phyloP scores from a whole-genome alignment of 2,329 filamentous ascomycete genomes.

The Alternaria ethzedia region DNA sequence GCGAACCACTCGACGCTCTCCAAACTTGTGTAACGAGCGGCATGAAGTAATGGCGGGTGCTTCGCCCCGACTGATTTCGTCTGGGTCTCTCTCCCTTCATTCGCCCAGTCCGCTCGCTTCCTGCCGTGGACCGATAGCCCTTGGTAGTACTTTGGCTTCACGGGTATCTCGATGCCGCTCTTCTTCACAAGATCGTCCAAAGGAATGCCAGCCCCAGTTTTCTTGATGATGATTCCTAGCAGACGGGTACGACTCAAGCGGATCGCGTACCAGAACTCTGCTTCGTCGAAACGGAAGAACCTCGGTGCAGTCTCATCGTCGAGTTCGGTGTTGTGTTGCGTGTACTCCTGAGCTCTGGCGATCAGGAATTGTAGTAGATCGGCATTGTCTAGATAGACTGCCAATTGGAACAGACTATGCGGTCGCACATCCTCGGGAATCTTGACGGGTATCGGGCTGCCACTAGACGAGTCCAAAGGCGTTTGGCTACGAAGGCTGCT shows the following conservation, averaged over 20 bases:
- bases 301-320: background rate
- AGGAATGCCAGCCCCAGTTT: conserved; percentile 72
- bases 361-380: conserved; percentile 26
- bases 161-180: conserved; percentile 66
- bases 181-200: conserved; percentile 70
- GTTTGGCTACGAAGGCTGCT: background rate
- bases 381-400: conserved; percentile 33
- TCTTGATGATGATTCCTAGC: conserved; percentile 69
- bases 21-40: conserved; percentile 64
- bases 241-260: conserved; percentile 59
- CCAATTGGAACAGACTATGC: conserved; percentile 37
- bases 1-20: conserved; percentile 78
- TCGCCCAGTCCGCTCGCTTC: conserved; percentile 75
- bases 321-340: conserved; percentile 11
- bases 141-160: conserved; percentile 76
- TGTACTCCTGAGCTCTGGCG: conserved; percentile 20
- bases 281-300: conserved; percentile 22
- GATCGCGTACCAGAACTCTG: conserved; percentile 48
- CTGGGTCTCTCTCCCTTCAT: conserved; percentile 17
- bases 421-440: conserved; percentile 7
- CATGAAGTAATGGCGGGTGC: conserved; percentile 65
- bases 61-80: conserved; percentile 7
- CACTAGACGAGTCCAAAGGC: background rate
- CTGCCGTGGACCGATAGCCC: conserved; percentile 70
- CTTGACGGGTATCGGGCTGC: background rate